Conservation (phyloP, 148 eudicot species). For the Drosera capensis region DNA sequence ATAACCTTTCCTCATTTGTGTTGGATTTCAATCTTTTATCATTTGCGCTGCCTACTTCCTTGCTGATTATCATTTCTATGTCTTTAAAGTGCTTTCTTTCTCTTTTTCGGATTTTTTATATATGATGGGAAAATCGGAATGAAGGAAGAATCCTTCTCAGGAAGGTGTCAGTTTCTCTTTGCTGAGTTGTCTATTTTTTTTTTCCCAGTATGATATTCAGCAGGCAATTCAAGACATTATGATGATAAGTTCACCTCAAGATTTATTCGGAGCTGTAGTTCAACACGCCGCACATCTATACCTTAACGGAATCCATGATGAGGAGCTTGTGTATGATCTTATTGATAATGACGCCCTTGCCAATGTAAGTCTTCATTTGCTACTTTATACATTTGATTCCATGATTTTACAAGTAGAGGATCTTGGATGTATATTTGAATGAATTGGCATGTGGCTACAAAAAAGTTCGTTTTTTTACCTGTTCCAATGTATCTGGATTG, state of each 20-base stretch:
- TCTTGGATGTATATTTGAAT: too few species aligned
- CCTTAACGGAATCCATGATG: constrained; percentile 1
- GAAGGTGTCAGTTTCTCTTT: neutral
- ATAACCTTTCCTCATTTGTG: neutral
- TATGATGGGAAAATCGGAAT: too few species aligned
- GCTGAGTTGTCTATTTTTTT: neutral
- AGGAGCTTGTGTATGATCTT: constrained; percentile 7
- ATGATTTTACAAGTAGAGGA: too few species aligned
- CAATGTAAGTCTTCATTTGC: constrained; percentile 12
- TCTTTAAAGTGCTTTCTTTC: too few species aligned
- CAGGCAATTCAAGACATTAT: constrained; percentile 10
- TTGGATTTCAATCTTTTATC: neutral
- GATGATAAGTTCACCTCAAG: constrained; percentile 9
- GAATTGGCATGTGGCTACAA: too few species aligned
- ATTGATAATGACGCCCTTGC: constrained; percentile 15
- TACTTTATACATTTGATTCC: too few species aligned
- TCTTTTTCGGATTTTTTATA: too few species aligned
- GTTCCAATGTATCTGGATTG: too few species aligned
- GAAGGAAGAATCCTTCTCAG: too few species aligned
- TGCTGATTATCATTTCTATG: too few species aligned
- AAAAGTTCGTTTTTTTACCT: too few species aligned
- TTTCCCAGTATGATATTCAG: constrained; percentile 9
- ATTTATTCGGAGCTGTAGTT: constrained; percentile 13
- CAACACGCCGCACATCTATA: constrained; percentile 13
- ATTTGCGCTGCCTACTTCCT: too few species aligned